Evolutionary conservation across 2,329 filamentous ascomycete species (phyloP).

Genomic region (Trichophaea hybrida): DNA sequence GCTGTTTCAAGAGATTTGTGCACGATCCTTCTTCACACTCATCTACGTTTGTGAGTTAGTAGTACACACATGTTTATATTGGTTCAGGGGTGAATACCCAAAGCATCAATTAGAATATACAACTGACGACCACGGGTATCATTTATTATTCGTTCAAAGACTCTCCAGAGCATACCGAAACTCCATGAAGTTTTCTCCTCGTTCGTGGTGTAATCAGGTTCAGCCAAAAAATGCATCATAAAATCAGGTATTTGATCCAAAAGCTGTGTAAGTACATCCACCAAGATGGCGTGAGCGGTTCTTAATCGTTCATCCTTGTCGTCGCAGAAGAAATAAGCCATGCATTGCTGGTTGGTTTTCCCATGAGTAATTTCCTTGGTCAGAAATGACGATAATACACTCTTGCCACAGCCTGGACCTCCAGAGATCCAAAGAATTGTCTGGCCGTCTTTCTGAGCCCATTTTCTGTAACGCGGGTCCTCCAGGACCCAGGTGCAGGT

Average conservation of each 20-base stretch:
- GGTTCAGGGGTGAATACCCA: neutral
- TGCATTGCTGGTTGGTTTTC: neutral
- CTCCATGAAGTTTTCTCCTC: conserved; percentile 5
- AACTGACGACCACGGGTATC: conserved; percentile 1
- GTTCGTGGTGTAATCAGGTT: neutral
- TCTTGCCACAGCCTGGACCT: conserved; percentile 10
- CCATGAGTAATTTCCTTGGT: neutral
- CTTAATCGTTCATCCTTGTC: conserved; percentile 6
- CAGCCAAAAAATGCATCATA: conserved; percentile 2
- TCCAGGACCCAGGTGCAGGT: neutral
- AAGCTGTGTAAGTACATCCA: conserved; percentile 2
- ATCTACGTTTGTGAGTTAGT: conserved; percentile 1
- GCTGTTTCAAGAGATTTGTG: neutral
- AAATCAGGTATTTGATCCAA: neutral
- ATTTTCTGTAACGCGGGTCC: neutral
- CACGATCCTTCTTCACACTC: conserved; percentile 7
- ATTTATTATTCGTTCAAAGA: conserved; percentile 8
- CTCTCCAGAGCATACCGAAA: conserved; percentile 6
- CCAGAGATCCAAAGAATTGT: conserved; percentile 9
- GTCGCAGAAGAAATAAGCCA: conserved; percentile 13
- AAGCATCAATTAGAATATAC: conserved; percentile 6
- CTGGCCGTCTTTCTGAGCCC: conserved; percentile 1
- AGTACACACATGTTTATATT: neutral
- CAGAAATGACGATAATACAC: conserved; percentile 3
- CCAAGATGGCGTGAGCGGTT: conserved; percentile 6